phyloP scores from a whole-genome alignment of 2,329 filamentous ascomycete species.

The Myriosclerotinia duriaeana region DNA sequence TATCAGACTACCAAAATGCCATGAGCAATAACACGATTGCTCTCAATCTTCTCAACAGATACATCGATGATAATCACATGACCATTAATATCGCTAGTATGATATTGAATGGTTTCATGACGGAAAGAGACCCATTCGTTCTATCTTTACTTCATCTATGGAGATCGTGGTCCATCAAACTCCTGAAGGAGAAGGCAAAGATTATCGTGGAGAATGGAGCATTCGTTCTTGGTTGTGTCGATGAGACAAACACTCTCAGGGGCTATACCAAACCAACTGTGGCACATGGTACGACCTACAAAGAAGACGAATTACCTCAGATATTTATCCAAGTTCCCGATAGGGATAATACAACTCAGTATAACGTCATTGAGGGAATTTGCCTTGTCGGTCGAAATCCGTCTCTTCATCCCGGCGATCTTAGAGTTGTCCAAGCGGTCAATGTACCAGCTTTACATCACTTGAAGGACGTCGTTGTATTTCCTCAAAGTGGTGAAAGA shows the following conservation, averaged over 20 bases:
- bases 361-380: slow-evolving; percentile 68
- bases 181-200: slow-evolving; percentile 87
- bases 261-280: slow-evolving; percentile 62
- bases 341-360: slow-evolving; percentile 51
- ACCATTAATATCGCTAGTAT: slow-evolving; percentile 74
- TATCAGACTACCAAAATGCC: slow-evolving; percentile 66
- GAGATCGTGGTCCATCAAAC: slow-evolving; percentile 85
- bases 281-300: slow-evolving; percentile 41
- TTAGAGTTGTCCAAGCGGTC: slow-evolving; percentile 83
- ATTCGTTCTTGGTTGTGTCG: slow-evolving; percentile 83
- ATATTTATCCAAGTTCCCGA: slow-evolving; percentile 83
- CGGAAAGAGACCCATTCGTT: slow-evolving; percentile 73
- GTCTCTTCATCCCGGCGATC: slow-evolving; percentile 88
- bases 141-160: slow-evolving; percentile 78
- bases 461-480: slow-evolving; percentile 80
- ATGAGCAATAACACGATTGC: slow-evolving; percentile 66
- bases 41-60: slow-evolving; percentile 65
- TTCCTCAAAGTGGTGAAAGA: slow-evolving; percentile 78
- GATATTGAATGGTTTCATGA: slow-evolving; percentile 77
- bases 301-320: slow-evolving; percentile 63
- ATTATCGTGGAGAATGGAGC: slow-evolving; percentile 80
- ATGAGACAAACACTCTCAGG: slow-evolving; percentile 74
- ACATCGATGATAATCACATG: slow-evolving; percentile 81
- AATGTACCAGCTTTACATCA: slow-evolving; percentile 71
- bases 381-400: slow-evolving; percentile 90